These are phyloP conservation scores for Parmelia sp. DNA, from an alignment of 495 filamentous ascomycete genomes.

Conservation along the genomic window DNA sequence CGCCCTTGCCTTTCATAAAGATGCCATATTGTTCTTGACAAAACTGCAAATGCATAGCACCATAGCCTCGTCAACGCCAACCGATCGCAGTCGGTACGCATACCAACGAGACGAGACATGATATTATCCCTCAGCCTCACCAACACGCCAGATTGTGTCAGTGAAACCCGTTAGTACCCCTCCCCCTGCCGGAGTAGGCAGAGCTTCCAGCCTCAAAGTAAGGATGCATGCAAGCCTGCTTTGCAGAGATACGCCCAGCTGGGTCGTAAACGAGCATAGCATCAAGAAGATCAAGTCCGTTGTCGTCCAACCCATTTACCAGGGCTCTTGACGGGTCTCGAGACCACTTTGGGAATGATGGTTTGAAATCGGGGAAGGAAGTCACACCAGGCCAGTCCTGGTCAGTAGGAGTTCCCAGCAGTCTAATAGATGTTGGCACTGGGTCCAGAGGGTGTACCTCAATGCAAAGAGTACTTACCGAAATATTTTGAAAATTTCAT, in stretches of 20 bases:
- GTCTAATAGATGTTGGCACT: constrained; percentile 39
- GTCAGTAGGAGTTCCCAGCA: constrained; percentile 89
- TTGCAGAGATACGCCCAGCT: constrained; percentile 86
- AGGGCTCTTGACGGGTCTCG: constrained; percentile 58
- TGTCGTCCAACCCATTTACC: constrained; percentile 59
- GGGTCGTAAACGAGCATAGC: constrained; percentile 90
- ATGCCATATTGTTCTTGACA: constrained; percentile 6
- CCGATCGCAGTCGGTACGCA: constrained; percentile 2
- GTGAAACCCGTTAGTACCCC: constrained; percentile 38
- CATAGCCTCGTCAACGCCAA: constrained; percentile 16
- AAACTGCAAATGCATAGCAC: constrained; percentile 11
- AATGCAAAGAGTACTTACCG: constrained; percentile 47
- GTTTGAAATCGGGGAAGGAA: constrained; percentile 95
- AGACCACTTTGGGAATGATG: constrained; percentile 92
- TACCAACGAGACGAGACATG: not conserved
- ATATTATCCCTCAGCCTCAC: not conserved
- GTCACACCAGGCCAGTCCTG: constrained; percentile 91
- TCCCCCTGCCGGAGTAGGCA: constrained; percentile 44
- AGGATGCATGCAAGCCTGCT: constrained; percentile 85
- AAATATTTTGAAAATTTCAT: constrained; percentile 99
- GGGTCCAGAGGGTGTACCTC: not conserved
- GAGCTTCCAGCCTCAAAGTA: constrained; percentile 75
- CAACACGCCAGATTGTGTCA: constrained; percentile 16
- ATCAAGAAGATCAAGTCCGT: constrained; percentile 85
- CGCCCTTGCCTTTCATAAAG: constrained; percentile 8